Base-by-base conservation (phyloP, 163 green algal genomes). In the Dunaliella salina region DNA sequence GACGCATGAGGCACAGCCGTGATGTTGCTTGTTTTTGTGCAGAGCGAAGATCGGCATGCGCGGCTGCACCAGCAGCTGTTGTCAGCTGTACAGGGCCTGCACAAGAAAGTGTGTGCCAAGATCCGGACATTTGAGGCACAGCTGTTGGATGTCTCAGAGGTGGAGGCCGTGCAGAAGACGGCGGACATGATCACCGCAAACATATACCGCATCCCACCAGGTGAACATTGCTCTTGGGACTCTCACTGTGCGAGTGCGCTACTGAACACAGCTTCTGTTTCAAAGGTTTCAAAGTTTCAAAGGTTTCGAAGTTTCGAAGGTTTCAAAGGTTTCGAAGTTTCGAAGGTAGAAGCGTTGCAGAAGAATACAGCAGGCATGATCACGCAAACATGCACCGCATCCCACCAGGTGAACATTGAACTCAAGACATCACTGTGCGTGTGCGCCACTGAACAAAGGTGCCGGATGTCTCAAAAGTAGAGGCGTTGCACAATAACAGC, bases 181-280 rank as follows among this genome's bases (percentile, higher is more conserved):
- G 95, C 92, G 1, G 95, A 98, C 83, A 86, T 98, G 63, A 91
- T 97, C 80, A 95, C 95, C 63, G 92, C 93, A 81, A 97, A 97
- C 87, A 25, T 97, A 30, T 93, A 96, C 91, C 88, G 88, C 50
- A 83, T 87, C 75, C 24, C 50, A 17, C 50, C 82, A 59, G 80
- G 80, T 78, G 80, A 46, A 18, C 30, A 78, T 32, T 67, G 34
- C 33, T 45, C 18, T 67, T 50, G 40, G 40, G 40, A 50, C 20
- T 30, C 1, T n/a, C n/a, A n/a, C n/a, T n/a, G n/a, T n/a, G n/a
- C n/a, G n/a, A n/a, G n/a, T n/a, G n/a, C n/a, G n/a, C n/a, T n/a
- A n/a, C n/a, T n/a, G n/a, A n/a, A n/a, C n/a, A n/a, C n/a, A n/a
- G n/a, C n/a, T n/a, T n/a, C n/a, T n/a, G n/a, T n/a, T n/a, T n/a